Evolutionary conservation across 345 rosid genomes (phyloP).

Genomic region (Populus ilicifolia): DNA sequence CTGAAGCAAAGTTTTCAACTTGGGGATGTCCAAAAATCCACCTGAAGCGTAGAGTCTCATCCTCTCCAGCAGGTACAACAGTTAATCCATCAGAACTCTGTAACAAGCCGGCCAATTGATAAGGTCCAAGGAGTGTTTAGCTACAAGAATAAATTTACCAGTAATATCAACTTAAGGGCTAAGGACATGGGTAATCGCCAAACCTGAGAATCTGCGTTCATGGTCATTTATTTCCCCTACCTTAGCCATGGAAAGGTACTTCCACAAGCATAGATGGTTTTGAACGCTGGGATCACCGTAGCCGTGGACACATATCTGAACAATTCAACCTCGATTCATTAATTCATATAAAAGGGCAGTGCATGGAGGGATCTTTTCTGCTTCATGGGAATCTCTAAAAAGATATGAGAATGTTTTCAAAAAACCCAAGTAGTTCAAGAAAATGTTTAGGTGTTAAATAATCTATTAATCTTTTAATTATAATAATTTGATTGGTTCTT

Average conservation of each 20-base stretch:
- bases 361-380: not conserved
- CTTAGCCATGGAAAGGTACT: slow-evolving; percentile 47
- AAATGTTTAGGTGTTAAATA: fast-evolving
- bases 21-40: slow-evolving; percentile 48
- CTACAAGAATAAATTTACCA: not conserved
- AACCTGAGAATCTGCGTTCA: slow-evolving; percentile 49
- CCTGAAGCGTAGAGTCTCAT: slow-evolving; percentile 53
- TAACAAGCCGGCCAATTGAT: not conserved
- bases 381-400: too few species aligned
- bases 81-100: slow-evolving; percentile 57
- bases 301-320: slow-evolving; percentile 56
- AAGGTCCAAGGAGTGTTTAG: not conserved
- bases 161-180: not conserved
- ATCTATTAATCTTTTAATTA: too few species aligned
- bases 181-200: not conserved
- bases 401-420: too few species aligned
- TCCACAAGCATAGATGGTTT: slow-evolving; percentile 46
- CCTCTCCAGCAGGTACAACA: slow-evolving; percentile 46
- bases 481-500: too few species aligned
- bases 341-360: not conserved
- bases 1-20: slow-evolving; percentile 23
- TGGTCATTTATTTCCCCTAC: slow-evolving; percentile 30
- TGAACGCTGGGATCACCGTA: slow-evolving; percentile 21
- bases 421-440: too few species aligned
- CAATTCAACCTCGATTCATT: not conserved